Conservation (phyloP, 2,329 filamentous ascomycete species). For the Colletotrichum tofieldiae region DNA sequence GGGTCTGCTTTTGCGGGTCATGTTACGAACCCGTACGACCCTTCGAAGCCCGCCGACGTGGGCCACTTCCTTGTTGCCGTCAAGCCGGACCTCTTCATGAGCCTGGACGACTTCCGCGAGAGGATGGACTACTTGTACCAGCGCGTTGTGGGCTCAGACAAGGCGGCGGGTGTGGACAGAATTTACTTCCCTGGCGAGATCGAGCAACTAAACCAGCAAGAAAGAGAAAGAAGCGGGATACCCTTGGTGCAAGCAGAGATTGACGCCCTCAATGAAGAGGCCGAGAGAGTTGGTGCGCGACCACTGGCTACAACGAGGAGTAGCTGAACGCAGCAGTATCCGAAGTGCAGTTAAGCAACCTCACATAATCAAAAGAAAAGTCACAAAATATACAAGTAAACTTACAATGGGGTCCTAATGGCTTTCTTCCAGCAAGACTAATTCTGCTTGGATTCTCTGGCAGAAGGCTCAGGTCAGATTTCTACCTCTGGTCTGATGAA, state of each 20-base stretch:
- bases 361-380: not conserved
- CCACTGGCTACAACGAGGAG: not conserved
- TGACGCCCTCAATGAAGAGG: slow-evolving; percentile 70
- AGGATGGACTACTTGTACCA: slow-evolving; percentile 72
- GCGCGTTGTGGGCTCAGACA: slow-evolving; percentile 68
- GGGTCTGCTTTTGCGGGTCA: slow-evolving; percentile 85
- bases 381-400: not conserved
- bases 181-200: slow-evolving; percentile 76
- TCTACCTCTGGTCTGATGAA: too few species aligned
- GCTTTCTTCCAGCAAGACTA: not conserved
- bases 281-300: slow-evolving; percentile 59
- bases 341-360: not conserved
- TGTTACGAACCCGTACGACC: slow-evolving; percentile 84
- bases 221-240: slow-evolving; percentile 70
- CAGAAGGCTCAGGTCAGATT: too few species aligned
- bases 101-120: slow-evolving; percentile 77
- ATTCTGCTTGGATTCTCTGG: too few species aligned
- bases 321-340: not conserved
- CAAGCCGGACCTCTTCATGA: slow-evolving; percentile 83
- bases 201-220: slow-evolving; percentile 69
- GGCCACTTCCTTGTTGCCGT: slow-evolving; percentile 82
- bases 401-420: not conserved
- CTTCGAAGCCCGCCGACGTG: slow-evolving; percentile 77
- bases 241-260: slow-evolving; percentile 72
- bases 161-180: slow-evolving; percentile 69